phyloP scores from a whole-genome alignment of 768 basidiomycete species.

The Lentinula edodes region DNA sequence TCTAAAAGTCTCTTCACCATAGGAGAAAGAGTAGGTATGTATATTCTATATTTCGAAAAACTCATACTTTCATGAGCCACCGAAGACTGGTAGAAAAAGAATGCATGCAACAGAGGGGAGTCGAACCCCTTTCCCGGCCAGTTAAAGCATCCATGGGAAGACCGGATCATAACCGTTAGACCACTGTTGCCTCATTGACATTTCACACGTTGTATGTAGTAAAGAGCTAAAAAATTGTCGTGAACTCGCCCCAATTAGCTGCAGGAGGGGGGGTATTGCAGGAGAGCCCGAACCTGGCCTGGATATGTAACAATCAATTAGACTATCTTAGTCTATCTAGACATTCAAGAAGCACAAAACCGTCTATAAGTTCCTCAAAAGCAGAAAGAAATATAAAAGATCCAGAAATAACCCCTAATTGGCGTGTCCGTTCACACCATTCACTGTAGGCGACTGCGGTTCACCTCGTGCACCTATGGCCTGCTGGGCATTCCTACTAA shows the following conservation, averaged over 20 bases:
- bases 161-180: neutral
- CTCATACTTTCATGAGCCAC: too few species aligned
- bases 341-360: too few species aligned
- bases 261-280: too few species aligned
- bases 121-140: neutral
- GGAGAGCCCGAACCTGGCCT: too few species aligned
- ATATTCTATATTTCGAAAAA: too few species aligned
- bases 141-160: neutral
- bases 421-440: neutral
- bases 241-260: too few species aligned
- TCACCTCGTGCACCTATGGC: conserved; percentile 21
- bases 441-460: neutral
- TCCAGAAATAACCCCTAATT: neutral
- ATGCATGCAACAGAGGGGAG: neutral
- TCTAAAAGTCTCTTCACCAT: too few species aligned
- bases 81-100: neutral
- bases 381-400: neutral
- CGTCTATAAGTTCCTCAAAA: neutral
- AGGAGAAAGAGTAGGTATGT: too few species aligned
- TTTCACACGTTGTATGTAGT: too few species aligned
- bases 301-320: too few species aligned
- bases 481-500: conserved; percentile 36
- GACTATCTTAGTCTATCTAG: too few species aligned
- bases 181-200: neutral
- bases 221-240: too few species aligned